A percentile compares a stretch with the other conserved stretches of the same genome.
Conservation (phyloP, 192 early-diverging fungal genomes). For the Obelidium mucronatum region DNA sequence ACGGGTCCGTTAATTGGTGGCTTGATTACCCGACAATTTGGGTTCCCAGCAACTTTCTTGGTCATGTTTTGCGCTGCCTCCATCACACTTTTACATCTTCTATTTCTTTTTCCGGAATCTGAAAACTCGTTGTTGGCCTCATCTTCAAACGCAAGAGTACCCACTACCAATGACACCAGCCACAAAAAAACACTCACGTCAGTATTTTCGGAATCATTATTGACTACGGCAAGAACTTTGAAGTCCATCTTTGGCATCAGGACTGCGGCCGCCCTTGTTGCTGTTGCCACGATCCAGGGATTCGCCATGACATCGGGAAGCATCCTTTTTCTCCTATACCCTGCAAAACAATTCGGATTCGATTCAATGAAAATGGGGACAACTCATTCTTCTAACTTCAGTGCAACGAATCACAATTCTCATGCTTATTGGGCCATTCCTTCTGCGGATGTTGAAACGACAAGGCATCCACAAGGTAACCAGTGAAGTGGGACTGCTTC, state of each 20-base stretch:
- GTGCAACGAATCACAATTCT: slow-evolving; percentile 7
- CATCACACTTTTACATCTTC: not conserved
- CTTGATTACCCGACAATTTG: not conserved
- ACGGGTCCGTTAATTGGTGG: slow-evolving; percentile 15
- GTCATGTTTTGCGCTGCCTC: not conserved
- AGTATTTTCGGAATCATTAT: not conserved
- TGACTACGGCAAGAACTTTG: not conserved
- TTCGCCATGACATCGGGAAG: not conserved
- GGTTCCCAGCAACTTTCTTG: not conserved
- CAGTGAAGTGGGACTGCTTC: not conserved
- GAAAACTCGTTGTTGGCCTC: not conserved
- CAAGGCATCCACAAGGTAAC: not conserved
- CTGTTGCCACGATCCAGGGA: not conserved
- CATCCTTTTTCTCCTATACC: slow-evolving; percentile 10
- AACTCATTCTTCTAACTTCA: not conserved
- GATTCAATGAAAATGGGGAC: not conserved
- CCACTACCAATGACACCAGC: too few relatives aligned
- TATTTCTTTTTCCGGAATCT: slow-evolving; percentile 22
- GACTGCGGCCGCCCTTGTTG: not conserved
- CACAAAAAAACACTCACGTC: slow-evolving; percentile 18
- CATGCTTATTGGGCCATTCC: not conserved
- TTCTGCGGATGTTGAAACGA: not conserved
- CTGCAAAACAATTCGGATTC: slow-evolving; percentile 15
- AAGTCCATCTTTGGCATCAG: not conserved
- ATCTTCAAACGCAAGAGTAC: too few relatives aligned